Evolutionary conservation across 805 yeast species (phyloP).

Genomic region (Yamadazyma insecticola): DNA sequence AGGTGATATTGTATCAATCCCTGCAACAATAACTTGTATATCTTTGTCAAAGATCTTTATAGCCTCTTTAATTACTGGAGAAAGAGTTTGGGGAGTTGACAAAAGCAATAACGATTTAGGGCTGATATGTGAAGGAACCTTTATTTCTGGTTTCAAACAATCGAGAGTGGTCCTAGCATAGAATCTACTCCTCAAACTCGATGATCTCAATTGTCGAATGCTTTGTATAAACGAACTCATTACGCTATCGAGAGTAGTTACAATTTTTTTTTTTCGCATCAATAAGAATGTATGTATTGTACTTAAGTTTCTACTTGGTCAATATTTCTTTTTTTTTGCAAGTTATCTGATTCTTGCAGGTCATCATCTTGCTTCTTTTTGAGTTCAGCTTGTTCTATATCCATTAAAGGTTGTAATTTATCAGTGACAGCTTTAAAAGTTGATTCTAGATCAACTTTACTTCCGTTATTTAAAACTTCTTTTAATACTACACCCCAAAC

Average conservation of each 20-base stretch:
- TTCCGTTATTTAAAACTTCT: slow-evolving; percentile 43
- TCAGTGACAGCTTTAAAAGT: slow-evolving; percentile 16
- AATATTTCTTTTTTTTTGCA: slow-evolving; percentile 4
- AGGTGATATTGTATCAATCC: slow-evolving; percentile 35
- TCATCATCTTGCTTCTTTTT: too few species aligned
- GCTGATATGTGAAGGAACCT: slow-evolving; percentile 6
- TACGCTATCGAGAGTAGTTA: too few species aligned
- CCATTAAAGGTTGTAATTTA: too few species aligned
- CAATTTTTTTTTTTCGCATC: too few species aligned
- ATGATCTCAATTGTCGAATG: too few species aligned
- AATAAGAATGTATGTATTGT: too few species aligned
- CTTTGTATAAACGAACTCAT: too few species aligned
- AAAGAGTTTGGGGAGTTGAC: slow-evolving; percentile 32
- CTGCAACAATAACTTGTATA: slow-evolving; percentile 38
- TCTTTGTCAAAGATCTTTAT: slow-evolving; percentile 20
- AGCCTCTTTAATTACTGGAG: slow-evolving; percentile 25
- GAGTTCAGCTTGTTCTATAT: neutral
- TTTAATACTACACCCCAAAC: slow-evolving; percentile 68
- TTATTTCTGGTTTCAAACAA: too few species aligned
- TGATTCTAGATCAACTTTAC: slow-evolving; percentile 20
- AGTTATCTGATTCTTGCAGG: neutral
- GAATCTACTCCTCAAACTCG: too few species aligned
- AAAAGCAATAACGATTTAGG: slow-evolving; percentile 30
- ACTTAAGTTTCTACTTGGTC: slow-evolving; percentile 5
- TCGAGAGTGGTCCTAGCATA: too few species aligned